A percentile compares a stretch with the other conserved stretches of the same genome.
These are phyloP conservation scores for Macrolepiota dolichaula DNA, from an alignment of 768 basidiomycete species.

Conservation along the genomic window DNA sequence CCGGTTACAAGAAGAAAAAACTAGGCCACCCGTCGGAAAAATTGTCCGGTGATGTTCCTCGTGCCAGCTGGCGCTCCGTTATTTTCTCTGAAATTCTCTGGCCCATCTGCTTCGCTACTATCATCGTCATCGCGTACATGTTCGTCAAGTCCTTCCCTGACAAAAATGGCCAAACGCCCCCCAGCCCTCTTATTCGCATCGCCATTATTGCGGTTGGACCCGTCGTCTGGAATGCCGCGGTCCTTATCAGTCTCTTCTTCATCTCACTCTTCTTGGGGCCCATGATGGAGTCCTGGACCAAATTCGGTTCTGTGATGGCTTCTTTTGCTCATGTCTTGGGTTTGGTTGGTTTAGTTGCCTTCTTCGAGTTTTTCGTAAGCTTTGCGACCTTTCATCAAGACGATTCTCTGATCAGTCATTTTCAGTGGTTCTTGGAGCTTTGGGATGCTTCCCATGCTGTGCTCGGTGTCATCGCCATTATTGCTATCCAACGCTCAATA, in stretches of 20 bases:
- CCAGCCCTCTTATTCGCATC: constrained; percentile 90
- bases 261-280: constrained; percentile 91
- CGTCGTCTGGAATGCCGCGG: constrained; percentile 90
- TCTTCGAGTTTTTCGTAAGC: constrained; percentile 96
- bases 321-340: constrained; percentile 80
- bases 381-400: constrained; percentile 19
- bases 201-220: constrained; percentile 87
- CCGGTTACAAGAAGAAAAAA: constrained; percentile 99
- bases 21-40: constrained; percentile 98
- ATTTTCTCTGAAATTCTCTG: constrained; percentile 80
- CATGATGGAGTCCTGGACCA: constrained; percentile 78
- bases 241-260: constrained; percentile 85
- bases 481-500: constrained; percentile 87
- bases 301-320: constrained; percentile 94
- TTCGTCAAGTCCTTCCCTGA: constrained; percentile 91
- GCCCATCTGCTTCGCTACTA: constrained; percentile 69
- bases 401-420: constrained; percentile 12
- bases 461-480: constrained; percentile 84
- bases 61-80: constrained; percentile 84
- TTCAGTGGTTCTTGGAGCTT: constrained; percentile 93
- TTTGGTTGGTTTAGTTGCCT: constrained; percentile 78
- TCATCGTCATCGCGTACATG: constrained; percentile 87
- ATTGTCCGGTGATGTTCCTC: constrained; percentile 89
- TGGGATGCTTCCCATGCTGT: constrained; percentile 98
- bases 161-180: constrained; percentile 53